Conservation (phyloP, 2,329 filamentous ascomycete species). For the Aspergillus tanneri region DNA sequence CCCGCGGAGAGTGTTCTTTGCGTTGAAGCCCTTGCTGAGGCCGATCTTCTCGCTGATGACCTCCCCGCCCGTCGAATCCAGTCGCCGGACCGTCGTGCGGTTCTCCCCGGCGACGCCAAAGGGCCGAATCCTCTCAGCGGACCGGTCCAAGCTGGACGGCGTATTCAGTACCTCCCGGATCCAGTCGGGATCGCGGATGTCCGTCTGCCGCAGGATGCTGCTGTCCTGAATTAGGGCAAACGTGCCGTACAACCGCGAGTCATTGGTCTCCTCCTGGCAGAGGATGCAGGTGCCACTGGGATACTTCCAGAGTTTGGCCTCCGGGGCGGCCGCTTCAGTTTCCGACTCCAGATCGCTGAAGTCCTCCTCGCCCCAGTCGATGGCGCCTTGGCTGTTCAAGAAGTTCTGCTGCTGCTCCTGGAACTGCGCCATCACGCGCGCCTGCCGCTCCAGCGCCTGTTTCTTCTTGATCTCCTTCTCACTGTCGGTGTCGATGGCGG, state of each 20-base stretch:
- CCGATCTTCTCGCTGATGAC: constrained; percentile 74
- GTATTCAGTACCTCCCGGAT: constrained; percentile 78
- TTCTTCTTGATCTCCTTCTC: constrained; percentile 80
- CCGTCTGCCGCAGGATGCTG: constrained; percentile 80
- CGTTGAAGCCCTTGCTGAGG: constrained; percentile 85
- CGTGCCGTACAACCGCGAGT: constrained; percentile 83
- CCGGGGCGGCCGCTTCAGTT: constrained; percentile 51
- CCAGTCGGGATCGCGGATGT: constrained; percentile 76
- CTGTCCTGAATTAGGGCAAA: constrained; percentile 89
- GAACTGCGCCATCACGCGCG: constrained; percentile 95
- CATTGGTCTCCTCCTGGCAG: constrained; percentile 93
- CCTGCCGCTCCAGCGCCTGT: constrained; percentile 83
- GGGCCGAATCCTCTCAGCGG: constrained; percentile 77
- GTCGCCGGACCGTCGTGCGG: constrained; percentile 70
- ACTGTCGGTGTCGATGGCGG: constrained; percentile 62
- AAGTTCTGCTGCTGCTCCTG: constrained; percentile 97
- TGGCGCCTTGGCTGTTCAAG: constrained; percentile 78
- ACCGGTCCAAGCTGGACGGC: constrained; percentile 78
- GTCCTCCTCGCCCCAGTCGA: constrained; percentile 86
- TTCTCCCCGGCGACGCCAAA: constrained; percentile 92
- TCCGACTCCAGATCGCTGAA: constrained; percentile 62
- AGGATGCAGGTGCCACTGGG: constrained; percentile 91
- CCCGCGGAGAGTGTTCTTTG: constrained; percentile 64
- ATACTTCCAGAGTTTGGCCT: constrained; percentile 82
- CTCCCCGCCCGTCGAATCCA: constrained; percentile 68